Evolutionary conservation across 169 alveolate genomes (phyloP).

Genomic region (Cardiosporidium cionae): DNA sequence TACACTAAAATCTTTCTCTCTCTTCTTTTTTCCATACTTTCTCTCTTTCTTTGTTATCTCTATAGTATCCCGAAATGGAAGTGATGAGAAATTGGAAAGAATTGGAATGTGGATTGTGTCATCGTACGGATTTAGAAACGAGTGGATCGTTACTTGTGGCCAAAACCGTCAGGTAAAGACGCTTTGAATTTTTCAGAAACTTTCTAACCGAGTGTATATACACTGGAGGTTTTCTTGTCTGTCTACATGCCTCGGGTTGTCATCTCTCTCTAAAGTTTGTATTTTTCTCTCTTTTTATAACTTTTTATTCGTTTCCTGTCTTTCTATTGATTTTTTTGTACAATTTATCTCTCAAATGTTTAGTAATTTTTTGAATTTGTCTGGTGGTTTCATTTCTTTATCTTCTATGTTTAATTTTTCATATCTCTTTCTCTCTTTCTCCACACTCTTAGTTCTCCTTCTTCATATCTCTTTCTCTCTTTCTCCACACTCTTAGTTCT

Average conservation of each 20-base stretch:
- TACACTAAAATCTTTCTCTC: too few species aligned
- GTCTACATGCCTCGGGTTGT: too few species aligned
- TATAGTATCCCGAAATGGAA: constrained; percentile 45
- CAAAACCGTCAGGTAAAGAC: constrained; percentile 37
- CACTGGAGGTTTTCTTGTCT: too few species aligned
- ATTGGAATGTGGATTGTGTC: constrained; percentile 57
- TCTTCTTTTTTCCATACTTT: too few species aligned
- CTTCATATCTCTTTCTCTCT: neutral
- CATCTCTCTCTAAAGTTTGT: too few species aligned
- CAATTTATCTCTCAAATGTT: neutral
- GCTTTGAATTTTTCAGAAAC: too few species aligned
- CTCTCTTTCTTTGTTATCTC: neutral
- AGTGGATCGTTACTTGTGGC: constrained; percentile 54
- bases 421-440: neutral
- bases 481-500: too few species aligned
- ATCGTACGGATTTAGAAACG: constrained; percentile 53
- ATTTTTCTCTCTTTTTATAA: too few species aligned
- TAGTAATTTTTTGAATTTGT: neutral
- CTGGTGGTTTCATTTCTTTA: neutral
- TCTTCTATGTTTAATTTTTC: neutral
- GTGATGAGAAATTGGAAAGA: constrained; percentile 53
- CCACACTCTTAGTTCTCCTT: neutral
- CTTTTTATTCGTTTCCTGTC: too few species aligned
- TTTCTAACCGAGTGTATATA: too few species aligned
- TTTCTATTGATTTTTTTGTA: too few species aligned